Conservation (phyloP, 352 stramenopile genomes). For the Pythium vanterpoolii region DNA sequence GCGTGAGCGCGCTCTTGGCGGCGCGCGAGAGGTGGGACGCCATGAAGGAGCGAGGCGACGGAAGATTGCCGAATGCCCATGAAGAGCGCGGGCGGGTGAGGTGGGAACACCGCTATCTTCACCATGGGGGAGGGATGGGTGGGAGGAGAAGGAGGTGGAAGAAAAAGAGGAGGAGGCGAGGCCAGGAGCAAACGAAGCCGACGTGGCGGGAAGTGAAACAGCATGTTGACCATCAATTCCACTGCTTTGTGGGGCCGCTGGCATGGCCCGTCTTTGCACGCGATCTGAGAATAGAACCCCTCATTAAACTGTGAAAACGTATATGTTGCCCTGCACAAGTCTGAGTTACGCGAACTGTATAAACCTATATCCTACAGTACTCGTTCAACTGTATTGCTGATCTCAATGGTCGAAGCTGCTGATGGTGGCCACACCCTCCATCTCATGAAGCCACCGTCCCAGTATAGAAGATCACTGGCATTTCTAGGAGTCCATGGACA, state of each 20-base stretch:
- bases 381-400: neutral
- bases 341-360: neutral
- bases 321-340: neutral
- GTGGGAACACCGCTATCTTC: neutral
- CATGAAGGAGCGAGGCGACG: neutral
- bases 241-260: neutral
- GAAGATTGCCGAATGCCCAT: slow-evolving; percentile 5
- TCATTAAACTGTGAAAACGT: neutral
- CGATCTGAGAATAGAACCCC: slow-evolving; percentile 4
- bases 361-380: neutral
- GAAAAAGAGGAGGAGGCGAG: neutral
- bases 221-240: slow-evolving; percentile 3
- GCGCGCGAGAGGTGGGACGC: slow-evolving; percentile 3
- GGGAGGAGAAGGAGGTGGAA: neutral
- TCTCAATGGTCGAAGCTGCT: neutral
- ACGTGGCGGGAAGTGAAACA: too few relatives aligned
- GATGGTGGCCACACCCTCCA: neutral
- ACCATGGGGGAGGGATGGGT: neutral
- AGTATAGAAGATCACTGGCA: too few relatives aligned
- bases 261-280: neutral
- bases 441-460: too few relatives aligned
- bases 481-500: too few relatives aligned
- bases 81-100: too few relatives aligned
- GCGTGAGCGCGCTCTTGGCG: slow-evolving; percentile 19
- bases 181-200: too few relatives aligned